A percentile compares a stretch with the other conserved stretches of the same genome.
These are phyloP conservation scores for Colletotrichum falcatum DNA, from an alignment of 2,329 filamentous ascomycete genomes.

Conservation along the genomic window DNA sequence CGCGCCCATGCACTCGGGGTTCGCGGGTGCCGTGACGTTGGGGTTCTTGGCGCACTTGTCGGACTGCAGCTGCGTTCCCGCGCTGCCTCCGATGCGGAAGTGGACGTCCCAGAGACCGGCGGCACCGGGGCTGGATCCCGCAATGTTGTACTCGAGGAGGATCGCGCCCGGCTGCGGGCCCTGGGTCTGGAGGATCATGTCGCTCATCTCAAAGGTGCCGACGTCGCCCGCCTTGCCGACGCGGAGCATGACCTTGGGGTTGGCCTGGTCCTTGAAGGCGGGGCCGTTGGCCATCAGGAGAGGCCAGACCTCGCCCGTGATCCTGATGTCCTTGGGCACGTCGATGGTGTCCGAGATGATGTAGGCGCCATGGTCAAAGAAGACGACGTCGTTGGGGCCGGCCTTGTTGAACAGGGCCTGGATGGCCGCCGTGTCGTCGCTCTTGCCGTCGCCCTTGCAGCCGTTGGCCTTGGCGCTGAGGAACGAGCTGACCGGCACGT, in stretches of 20 bases:
- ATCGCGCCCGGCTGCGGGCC: constrained; percentile 89
- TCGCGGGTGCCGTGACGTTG: constrained; percentile 68
- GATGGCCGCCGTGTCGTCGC: constrained; percentile 88
- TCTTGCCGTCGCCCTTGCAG: constrained; percentile 86
- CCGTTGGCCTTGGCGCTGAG: constrained; percentile 85
- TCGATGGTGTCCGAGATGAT: constrained; percentile 76
- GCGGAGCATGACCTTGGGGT: constrained; percentile 87
- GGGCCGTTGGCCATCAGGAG: constrained; percentile 85
- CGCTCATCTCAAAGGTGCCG: constrained; percentile 87
- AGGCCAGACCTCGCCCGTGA: constrained; percentile 93
- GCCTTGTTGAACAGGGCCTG: constrained; percentile 81
- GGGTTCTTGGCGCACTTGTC: constrained; percentile 84
- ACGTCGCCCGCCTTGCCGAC: constrained; percentile 82
- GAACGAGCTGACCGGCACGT: constrained; percentile 75
- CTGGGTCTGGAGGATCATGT: constrained; percentile 86
- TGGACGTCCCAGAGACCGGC: constrained; percentile 96
- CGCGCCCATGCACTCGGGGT: constrained; percentile 77
- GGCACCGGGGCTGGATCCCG: constrained; percentile 72
- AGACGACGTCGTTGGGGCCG: constrained; percentile 73
- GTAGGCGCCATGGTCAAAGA: constrained; percentile 82
- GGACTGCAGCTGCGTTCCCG: constrained; percentile 85
- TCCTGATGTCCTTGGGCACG: constrained; percentile 83
- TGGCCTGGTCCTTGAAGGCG: constrained; percentile 78
- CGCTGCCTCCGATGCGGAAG: constrained; percentile 88
- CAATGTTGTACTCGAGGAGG: constrained; percentile 91